These are phyloP conservation scores for Artemisia annua DNA, from an alignment of 129 eudicot species.

Conservation along the genomic window DNA sequence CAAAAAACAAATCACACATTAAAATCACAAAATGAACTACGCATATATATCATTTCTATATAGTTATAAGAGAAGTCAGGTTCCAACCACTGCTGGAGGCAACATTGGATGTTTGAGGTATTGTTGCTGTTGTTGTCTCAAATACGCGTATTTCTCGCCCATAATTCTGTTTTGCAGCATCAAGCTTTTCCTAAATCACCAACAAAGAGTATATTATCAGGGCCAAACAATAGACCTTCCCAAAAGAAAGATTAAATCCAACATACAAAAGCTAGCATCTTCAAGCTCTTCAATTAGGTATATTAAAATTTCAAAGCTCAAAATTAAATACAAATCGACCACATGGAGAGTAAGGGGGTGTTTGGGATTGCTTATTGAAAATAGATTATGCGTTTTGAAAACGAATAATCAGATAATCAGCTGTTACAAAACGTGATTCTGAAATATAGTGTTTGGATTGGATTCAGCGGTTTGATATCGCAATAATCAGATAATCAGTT, in stretches of 20 bases:
- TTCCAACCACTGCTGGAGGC: slow-evolving; percentile 49
- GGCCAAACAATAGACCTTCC: slow-evolving; percentile 7
- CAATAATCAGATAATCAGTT: too few relatives aligned
- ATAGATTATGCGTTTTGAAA: too few relatives aligned
- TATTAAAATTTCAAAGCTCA: neutral
- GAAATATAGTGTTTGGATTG: too few relatives aligned
- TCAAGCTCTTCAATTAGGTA: neutral
- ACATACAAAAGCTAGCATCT: too few relatives aligned
- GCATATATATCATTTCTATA: neutral
- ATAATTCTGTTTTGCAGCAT: slow-evolving; percentile 60
- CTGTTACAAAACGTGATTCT: too few relatives aligned
- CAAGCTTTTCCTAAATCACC: slow-evolving; percentile 61
- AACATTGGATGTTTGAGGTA: slow-evolving; percentile 43
- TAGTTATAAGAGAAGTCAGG: slow-evolving; percentile 5
- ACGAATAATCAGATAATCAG: too few relatives aligned
- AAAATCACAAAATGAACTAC: neutral
- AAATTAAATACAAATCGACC: neutral
- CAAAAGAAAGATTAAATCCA: neutral
- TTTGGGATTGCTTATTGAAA: too few relatives aligned
- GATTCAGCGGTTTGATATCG: too few relatives aligned
- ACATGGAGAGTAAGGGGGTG: too few relatives aligned
- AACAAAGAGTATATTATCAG: slow-evolving; percentile 10
- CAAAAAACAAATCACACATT: slow-evolving; percentile 6
- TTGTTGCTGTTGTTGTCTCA: slow-evolving; percentile 52
- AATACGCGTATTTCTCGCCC: slow-evolving; percentile 86